phyloP scores from a whole-genome alignment of 495 filamentous ascomycete species.

The Copromyces sp. region DNA sequence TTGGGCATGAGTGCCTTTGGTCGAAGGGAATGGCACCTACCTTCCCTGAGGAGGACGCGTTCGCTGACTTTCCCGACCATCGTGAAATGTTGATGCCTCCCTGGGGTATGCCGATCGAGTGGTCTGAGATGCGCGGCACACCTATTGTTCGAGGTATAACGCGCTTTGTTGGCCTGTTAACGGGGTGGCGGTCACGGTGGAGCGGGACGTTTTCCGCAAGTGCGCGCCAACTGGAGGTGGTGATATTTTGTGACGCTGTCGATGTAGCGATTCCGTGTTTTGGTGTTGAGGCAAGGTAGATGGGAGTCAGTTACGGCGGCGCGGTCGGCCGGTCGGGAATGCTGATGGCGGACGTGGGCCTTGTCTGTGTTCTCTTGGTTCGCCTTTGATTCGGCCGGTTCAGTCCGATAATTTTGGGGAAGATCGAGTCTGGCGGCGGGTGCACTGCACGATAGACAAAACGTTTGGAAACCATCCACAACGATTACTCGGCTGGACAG shows the following conservation, averaged over 20 bases:
- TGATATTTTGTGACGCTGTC: neutral
- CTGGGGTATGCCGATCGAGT: neutral
- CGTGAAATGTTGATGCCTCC: slow-evolving; percentile 1
- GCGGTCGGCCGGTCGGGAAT: neutral
- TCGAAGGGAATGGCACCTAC: slow-evolving; percentile 17
- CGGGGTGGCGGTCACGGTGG: neutral
- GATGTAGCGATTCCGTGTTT: neutral
- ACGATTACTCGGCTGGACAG: neutral
- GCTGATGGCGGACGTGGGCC: neutral
- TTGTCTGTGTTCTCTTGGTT: neutral
- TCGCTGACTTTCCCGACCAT: slow-evolving; percentile 47
- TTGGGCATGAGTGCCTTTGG: neutral
- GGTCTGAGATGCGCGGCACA: neutral
- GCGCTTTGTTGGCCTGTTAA: neutral
- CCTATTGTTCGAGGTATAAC: neutral
- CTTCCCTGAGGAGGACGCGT: slow-evolving; percentile 42
- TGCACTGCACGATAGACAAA: neutral
- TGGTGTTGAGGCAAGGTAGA: neutral
- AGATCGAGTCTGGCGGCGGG: neutral
- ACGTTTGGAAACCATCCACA: neutral
- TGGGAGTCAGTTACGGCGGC: neutral
- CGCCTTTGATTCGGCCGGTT: neutral
- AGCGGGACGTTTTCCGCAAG: neutral
- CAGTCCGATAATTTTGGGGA: neutral
- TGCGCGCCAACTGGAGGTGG: neutral